phyloP scores from a whole-genome alignment of 352 stramenopile species.

The Phytophthora agathidicida region DNA sequence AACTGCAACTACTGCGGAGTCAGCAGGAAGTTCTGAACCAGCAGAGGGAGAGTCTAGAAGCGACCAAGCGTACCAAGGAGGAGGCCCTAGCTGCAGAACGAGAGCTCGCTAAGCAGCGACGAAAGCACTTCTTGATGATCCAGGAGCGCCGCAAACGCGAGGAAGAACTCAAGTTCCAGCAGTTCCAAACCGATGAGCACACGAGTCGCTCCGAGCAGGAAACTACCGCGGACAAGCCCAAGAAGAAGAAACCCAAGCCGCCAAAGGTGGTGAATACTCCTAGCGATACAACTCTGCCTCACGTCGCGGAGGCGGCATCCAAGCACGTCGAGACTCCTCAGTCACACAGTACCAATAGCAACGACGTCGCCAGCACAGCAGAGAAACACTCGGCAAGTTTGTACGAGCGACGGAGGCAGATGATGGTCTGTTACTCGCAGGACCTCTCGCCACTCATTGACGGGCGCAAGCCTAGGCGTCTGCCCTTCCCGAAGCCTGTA shows the following conservation, averaged over 20 bases:
- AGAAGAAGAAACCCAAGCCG: slow-evolving; percentile 30
- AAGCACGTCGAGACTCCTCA: slow-evolving; percentile 3
- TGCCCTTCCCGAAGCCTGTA: slow-evolving; percentile 36
- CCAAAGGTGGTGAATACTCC: slow-evolving; percentile 10
- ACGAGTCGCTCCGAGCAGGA: slow-evolving; percentile 32
- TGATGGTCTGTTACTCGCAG: slow-evolving; percentile 63
- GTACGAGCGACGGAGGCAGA: slow-evolving; percentile 42
- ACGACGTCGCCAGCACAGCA: slow-evolving; percentile 7
- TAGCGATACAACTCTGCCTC: slow-evolving; percentile 10
- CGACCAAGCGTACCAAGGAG: slow-evolving; percentile 39
- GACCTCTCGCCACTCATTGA: slow-evolving; percentile 65
- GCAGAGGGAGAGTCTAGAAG: slow-evolving; percentile 50
- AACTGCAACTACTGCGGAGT: slow-evolving; percentile 48
- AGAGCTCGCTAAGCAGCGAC: slow-evolving; percentile 39
- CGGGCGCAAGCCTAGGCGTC: slow-evolving; percentile 51
- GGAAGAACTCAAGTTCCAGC: slow-evolving; percentile 50
- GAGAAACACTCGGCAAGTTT: slow-evolving; percentile 31
- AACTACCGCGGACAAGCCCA: slow-evolving; percentile 6
- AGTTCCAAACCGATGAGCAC: slow-evolving; percentile 23
- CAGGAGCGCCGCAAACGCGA: slow-evolving; percentile 50
- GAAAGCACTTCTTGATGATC: slow-evolving; percentile 41
- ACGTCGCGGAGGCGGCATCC: slow-evolving; percentile 2
- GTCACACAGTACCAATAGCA: not conserved
- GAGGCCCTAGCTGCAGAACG: slow-evolving; percentile 37
- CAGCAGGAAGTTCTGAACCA: slow-evolving; percentile 54